Conservation (phyloP, 345 rosid species). For the Eucalyptus paniculata region DNA sequence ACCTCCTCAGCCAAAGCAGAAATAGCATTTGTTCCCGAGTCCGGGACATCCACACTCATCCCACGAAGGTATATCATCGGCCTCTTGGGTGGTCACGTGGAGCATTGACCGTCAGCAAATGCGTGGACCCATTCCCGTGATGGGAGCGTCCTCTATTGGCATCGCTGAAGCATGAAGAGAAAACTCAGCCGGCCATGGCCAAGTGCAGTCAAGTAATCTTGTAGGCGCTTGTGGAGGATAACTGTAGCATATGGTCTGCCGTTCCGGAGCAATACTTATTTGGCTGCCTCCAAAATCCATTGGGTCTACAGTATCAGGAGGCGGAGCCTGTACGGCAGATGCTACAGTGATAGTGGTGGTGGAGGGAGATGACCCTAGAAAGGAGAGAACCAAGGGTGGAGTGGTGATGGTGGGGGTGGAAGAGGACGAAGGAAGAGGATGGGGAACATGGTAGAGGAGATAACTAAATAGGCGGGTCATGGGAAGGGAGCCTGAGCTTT, state of each 20-base stretch:
- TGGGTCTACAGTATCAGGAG: background rate
- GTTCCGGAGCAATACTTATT: background rate
- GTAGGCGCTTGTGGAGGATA: background rate
- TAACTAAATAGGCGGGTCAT: background rate
- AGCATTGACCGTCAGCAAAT: too few species aligned
- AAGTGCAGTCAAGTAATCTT: too few species aligned
- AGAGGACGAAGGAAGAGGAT: background rate
- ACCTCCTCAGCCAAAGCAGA: too few species aligned
- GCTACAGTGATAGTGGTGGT: background rate
- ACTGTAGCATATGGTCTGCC: background rate
- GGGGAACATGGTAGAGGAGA: background rate
- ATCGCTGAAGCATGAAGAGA: too few species aligned
- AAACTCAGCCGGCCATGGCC: too few species aligned
- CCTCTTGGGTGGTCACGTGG: too few species aligned
- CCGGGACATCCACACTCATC: too few species aligned
- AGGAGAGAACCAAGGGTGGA: background rate
- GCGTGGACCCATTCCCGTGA: too few species aligned
- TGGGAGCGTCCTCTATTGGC: too few species aligned
- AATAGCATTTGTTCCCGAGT: too few species aligned
- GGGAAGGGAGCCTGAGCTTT: background rate
- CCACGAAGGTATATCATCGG: too few species aligned
- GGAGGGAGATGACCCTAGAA: background rate
- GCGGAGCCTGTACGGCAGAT: background rate
- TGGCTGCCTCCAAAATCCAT: background rate
- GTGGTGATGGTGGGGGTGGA: background rate